A percentile compares a stretch with the other conserved stretches of the same genome.
Conservation (phyloP, 768 basidiomycete species). For the Zangia roseola region DNA sequence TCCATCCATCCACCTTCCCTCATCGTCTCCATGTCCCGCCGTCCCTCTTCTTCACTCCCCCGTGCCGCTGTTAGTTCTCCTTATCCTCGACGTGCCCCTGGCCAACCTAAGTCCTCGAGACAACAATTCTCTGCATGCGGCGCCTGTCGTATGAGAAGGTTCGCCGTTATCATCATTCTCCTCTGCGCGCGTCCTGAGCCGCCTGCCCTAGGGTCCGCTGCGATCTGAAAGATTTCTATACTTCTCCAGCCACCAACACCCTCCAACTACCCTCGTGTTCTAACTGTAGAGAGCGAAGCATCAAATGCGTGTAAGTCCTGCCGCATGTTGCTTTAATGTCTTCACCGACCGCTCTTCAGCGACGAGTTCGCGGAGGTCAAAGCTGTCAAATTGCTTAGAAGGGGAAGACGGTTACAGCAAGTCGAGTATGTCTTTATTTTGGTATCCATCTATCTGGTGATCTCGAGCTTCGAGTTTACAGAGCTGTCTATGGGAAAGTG, state of each 20-base stretch:
- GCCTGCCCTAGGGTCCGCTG: constrained; percentile 70
- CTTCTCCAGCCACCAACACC: constrained; percentile 45
- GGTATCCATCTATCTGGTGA: neutral
- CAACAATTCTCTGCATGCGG: constrained; percentile 94
- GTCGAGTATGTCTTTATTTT: constrained; percentile 63
- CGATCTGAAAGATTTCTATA: constrained; percentile 82
- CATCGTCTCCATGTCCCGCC: constrained; percentile 54
- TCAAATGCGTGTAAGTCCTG: constrained; percentile 88
- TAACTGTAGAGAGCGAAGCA: constrained; percentile 84
- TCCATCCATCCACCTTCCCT: constrained; percentile 24
- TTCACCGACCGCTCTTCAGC: constrained; percentile 39
- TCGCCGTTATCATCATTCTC: constrained; percentile 9
- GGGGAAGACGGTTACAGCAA: constrained; percentile 78
- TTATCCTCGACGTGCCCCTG: constrained; percentile 47
- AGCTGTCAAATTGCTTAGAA: constrained; percentile 80
- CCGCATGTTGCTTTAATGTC: neutral
- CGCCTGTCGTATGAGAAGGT: constrained; percentile 89
- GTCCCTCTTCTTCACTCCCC: constrained; percentile 40
- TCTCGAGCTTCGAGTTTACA: constrained; percentile 28
- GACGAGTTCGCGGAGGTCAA: constrained; percentile 93
- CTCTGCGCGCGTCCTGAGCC: constrained; percentile 1
- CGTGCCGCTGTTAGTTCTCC: constrained; percentile 32
- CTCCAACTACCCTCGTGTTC: constrained; percentile 60
- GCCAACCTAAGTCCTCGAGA: constrained; percentile 72
- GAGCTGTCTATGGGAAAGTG: constrained; percentile 79